Evolutionary conservation across 192 early-diverging fungal species (phyloP).

Genomic region (Coemansia umbellata): DNA sequence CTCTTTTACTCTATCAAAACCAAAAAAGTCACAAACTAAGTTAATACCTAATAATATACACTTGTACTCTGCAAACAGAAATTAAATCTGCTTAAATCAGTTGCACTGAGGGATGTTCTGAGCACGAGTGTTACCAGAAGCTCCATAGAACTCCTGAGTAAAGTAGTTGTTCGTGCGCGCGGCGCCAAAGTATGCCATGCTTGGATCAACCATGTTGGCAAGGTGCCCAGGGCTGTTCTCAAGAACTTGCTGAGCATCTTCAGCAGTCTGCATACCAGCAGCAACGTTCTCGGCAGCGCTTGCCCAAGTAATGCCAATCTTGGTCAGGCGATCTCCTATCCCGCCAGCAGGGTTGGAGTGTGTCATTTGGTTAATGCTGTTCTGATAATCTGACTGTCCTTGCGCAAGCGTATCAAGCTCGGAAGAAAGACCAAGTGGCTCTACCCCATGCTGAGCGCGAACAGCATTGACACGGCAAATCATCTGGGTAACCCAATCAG

Average conservation of each 20-base stretch:
- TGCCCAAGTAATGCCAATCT: constrained; percentile 17
- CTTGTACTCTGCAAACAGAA: too few species aligned
- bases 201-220: constrained; percentile 50
- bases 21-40: too few species aligned
- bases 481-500: constrained; percentile 40
- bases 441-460: constrained; percentile 18
- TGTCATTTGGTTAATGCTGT: constrained; percentile 44
- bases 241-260: constrained; percentile 36
- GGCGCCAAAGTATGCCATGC: constrained; percentile 46
- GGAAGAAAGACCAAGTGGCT: constrained; percentile 30
- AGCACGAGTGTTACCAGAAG: constrained; percentile 11
- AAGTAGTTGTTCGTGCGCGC: constrained; percentile 43
- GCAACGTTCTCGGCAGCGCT: constrained; percentile 54
- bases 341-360: constrained; percentile 41
- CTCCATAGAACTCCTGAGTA: constrained; percentile 51
- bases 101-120: constrained; percentile 37
- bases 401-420: constrained; percentile 32
- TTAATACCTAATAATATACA: too few species aligned
- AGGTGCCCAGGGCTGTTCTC: constrained; percentile 52
- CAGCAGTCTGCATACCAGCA: constrained; percentile 26
- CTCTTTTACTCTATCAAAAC: too few species aligned
- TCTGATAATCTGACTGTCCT: constrained; percentile 47
- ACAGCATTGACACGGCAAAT: constrained; percentile 39
- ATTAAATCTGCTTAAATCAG: too few species aligned
- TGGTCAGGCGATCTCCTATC: constrained; percentile 33